Conservation (phyloP, 2,329 filamentous ascomycete genomes). For the Epichloe bromicola region DNA sequence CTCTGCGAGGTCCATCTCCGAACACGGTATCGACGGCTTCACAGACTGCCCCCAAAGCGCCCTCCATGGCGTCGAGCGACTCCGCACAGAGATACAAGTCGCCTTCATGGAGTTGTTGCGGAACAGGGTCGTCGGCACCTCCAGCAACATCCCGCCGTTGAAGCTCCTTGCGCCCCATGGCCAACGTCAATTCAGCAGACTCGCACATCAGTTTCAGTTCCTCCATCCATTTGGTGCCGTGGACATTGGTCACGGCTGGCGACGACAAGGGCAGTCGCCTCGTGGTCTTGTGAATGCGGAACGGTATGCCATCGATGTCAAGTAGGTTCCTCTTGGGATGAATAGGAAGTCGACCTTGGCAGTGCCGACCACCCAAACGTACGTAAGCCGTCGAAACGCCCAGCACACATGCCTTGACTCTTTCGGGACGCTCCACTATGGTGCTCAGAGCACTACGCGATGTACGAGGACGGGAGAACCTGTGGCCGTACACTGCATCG, state of each 20-base stretch:
- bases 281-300: constrained; percentile 71
- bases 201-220: constrained; percentile 80
- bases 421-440: constrained; percentile 88
- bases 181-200: constrained; percentile 63
- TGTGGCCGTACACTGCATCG: constrained; percentile 89
- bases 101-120: constrained; percentile 62
- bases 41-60: constrained; percentile 81
- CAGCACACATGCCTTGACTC: constrained; percentile 70
- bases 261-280: constrained; percentile 60
- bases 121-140: constrained; percentile 28
- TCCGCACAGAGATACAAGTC: constrained; percentile 85
- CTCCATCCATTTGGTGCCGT: constrained; percentile 86
- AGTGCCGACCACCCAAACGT: constrained; percentile 69
- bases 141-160: constrained; percentile 52
- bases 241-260: constrained; percentile 74
- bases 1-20: constrained; percentile 49
- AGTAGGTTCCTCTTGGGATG: constrained; percentile 46
- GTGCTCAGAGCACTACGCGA: constrained; percentile 57
- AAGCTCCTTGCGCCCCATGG: constrained; percentile 65
- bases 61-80: constrained; percentile 77
- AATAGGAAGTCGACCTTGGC: constrained; percentile 54
- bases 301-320: constrained; percentile 52
- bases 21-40: constrained; percentile 87
- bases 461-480: constrained; percentile 72
- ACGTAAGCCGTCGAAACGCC: constrained; percentile 84